These are phyloP conservation scores for Boletus huronensis DNA, from an alignment of 768 basidiomycete genomes.

Conservation along the genomic window DNA sequence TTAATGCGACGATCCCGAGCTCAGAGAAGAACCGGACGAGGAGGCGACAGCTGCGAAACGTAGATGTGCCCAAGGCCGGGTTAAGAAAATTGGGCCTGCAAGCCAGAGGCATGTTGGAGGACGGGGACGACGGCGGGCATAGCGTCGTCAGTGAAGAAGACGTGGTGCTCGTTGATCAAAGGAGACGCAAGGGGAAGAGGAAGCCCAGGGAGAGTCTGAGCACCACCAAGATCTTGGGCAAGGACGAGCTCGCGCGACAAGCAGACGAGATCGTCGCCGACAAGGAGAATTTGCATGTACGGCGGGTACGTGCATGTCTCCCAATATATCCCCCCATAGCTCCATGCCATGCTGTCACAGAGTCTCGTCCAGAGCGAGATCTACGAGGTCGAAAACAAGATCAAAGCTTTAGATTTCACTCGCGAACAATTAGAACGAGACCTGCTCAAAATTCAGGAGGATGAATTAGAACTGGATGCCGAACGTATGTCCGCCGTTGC, in stretches of 20 bases:
- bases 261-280: conserved; percentile 83
- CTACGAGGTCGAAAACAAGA: conserved; percentile 84
- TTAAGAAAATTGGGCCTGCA: conserved; percentile 76
- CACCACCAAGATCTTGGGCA: conserved; percentile 67
- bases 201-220: conserved; percentile 65
- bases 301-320: conserved; percentile 51
- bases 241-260: conserved; percentile 82
- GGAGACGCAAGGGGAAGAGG: conserved; percentile 37
- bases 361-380: conserved; percentile 85
- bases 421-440: conserved; percentile 77
- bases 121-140: conserved; percentile 51
- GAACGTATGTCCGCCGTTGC: conserved; percentile 61
- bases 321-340: background rate
- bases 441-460: conserved; percentile 85
- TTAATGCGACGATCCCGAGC: conserved; percentile 92
- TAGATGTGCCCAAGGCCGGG: conserved; percentile 72
- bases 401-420: conserved; percentile 78
- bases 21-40: conserved; percentile 75
- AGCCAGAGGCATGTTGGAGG: conserved; percentile 64
- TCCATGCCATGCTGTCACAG: conserved; percentile 38
- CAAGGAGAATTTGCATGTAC: conserved; percentile 89
- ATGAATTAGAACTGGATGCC: conserved; percentile 95
- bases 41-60: conserved; percentile 74
- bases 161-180: conserved; percentile 52
- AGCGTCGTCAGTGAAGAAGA: conserved; percentile 76